phyloP scores from a whole-genome alignment of 2,329 filamentous ascomycete species.

The Torrubiella hemipterigena region DNA sequence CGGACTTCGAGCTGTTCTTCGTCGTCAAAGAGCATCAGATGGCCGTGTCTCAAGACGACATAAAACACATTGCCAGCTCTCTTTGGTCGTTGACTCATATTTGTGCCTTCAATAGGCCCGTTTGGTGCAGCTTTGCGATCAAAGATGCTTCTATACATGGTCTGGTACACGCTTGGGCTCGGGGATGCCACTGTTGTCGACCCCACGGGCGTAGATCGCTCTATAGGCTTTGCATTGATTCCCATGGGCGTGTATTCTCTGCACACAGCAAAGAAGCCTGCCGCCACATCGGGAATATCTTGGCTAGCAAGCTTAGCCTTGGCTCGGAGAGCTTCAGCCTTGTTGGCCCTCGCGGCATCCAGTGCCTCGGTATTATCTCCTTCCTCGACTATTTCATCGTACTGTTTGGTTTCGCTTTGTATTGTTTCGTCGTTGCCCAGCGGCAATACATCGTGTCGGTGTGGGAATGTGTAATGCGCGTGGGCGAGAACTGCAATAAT shows the following conservation, averaged over 20 bases:
- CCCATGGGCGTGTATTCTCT: conserved; percentile 86
- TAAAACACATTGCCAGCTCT: conserved; percentile 83
- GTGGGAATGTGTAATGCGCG: conserved; percentile 56
- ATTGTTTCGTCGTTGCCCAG: conserved; percentile 15
- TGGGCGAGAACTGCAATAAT: conserved; percentile 49
- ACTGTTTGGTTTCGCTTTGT: too few species aligned
- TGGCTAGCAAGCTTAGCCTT: conserved; percentile 51
- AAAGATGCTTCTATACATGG: conserved; percentile 95
- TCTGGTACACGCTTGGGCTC: conserved; percentile 92
- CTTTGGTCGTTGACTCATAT: conserved; percentile 41
- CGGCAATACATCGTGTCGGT: conserved; percentile 27
- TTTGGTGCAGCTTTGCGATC: conserved; percentile 56
- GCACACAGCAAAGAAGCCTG: conserved; percentile 91
- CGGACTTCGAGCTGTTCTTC: conserved; percentile 90
- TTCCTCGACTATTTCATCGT: conserved; percentile 44
- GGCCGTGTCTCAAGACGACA: conserved; percentile 81
- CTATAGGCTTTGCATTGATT: conserved; percentile 84
- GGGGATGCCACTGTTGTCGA: conserved; percentile 62
- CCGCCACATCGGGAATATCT: conserved; percentile 79
- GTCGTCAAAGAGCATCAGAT: conserved; percentile 96
- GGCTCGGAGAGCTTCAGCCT: conserved; percentile 44
- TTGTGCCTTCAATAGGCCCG: conserved; percentile 34
- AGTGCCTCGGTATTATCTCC: conserved; percentile 55
- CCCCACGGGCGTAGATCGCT: conserved; percentile 70
- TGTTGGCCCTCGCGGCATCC: conserved; percentile 47